These are phyloP conservation scores for Solanum corneliomulleri DNA, from an alignment of 257 asterid genomes.

Conservation along the genomic window DNA sequence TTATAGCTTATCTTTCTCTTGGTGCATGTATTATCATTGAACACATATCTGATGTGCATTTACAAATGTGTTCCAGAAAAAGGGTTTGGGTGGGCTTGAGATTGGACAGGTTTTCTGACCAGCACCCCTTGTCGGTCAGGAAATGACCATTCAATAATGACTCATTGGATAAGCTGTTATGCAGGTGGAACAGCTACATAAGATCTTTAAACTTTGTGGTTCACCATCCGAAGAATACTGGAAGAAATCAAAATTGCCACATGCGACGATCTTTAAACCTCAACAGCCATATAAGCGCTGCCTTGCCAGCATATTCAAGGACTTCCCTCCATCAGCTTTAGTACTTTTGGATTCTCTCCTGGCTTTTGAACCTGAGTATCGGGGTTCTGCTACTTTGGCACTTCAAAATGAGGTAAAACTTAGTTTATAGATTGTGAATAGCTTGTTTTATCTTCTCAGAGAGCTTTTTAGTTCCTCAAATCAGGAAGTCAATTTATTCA, in stretches of 20 bases:
- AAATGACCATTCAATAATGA: background rate
- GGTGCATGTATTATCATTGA: background rate
- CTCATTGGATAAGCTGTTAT: background rate
- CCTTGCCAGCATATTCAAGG: slow-evolving; percentile 63
- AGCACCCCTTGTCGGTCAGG: background rate
- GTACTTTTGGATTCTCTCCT: slow-evolving; percentile 66
- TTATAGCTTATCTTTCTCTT: background rate
- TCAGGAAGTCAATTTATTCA: background rate
- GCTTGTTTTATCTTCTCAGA: slow-evolving; percentile 4
- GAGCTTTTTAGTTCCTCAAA: background rate
- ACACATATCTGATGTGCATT: background rate
- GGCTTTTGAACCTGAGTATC: slow-evolving; percentile 68
- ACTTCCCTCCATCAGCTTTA: slow-evolving; percentile 49
- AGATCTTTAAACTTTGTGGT: slow-evolving; percentile 79
- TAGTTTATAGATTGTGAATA: background rate
- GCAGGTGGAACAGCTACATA: slow-evolving; percentile 85
- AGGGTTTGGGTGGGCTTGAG: background rate
- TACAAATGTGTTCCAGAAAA: background rate
- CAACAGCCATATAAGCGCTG: slow-evolving; percentile 62
- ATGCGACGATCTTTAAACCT: slow-evolving; percentile 75
- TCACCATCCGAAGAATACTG: slow-evolving; percentile 81
- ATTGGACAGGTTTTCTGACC: background rate
- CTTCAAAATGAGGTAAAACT: slow-evolving; percentile 58
- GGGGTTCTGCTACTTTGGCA: slow-evolving; percentile 61
- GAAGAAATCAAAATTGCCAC: slow-evolving; percentile 65